A percentile compares a stretch with the other conserved stretches of the same genome.
phyloP scores from a whole-genome alignment of 164 flowering plant genomes.

The Umbellularia californica region DNA sequence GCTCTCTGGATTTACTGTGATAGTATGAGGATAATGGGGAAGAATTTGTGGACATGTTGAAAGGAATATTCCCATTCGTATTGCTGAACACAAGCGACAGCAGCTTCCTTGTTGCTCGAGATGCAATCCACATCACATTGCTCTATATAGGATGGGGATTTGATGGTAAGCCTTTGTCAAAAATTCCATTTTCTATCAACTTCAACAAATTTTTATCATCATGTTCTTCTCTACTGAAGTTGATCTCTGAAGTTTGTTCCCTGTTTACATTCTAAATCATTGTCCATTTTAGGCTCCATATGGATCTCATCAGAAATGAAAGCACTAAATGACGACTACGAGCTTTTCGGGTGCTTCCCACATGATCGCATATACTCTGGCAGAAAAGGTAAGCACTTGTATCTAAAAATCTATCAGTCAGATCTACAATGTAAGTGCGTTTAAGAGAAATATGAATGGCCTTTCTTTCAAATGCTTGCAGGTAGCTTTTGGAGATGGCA shows the following conservation, averaged over 20 bases:
- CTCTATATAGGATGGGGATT: slow-evolving; percentile 96
- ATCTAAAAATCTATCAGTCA: not conserved
- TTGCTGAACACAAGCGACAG: slow-evolving; percentile 80
- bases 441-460: not conserved
- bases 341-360: slow-evolving; percentile 78
- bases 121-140: slow-evolving; percentile 89
- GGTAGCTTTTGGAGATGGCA: slow-evolving; percentile 70
- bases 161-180: slow-evolving; percentile 53
- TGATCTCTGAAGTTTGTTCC: not conserved
- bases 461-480: slow-evolving; percentile 4
- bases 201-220: not conserved
- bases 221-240: not conserved
- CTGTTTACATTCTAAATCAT: not conserved
- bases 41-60: slow-evolving; percentile 84
- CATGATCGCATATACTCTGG: slow-evolving; percentile 92
- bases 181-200: not conserved
- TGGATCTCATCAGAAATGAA: slow-evolving; percentile 94
- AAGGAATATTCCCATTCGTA: slow-evolving; percentile 94
- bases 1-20: slow-evolving; percentile 1
- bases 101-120: slow-evolving; percentile 85
- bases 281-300: slow-evolving; percentile 52
- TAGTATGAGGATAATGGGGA: slow-evolving; percentile 90
- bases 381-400: slow-evolving; percentile 33
- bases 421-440: not conserved
- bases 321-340: slow-evolving; percentile 86